These are phyloP conservation scores for Gossypium anomalum DNA, from an alignment of 345 rosid species.

Conservation along the genomic window DNA sequence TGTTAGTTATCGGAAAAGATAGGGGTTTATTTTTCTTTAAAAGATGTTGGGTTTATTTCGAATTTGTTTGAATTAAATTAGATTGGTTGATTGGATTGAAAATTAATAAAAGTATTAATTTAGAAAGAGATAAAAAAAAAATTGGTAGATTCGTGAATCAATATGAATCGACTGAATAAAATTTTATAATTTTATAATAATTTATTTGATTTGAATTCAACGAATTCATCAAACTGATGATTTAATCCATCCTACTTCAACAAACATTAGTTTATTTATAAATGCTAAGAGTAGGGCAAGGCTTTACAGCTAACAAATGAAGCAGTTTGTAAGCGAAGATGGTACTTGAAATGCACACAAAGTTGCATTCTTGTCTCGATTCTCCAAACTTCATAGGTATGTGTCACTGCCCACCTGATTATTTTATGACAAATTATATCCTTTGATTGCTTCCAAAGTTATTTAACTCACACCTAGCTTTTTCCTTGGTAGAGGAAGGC, in stretches of 20 bases:
- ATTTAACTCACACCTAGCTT: background rate
- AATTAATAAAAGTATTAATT: no score
- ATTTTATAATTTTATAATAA: no score
- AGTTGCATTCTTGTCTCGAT: slow-evolving; percentile 18
- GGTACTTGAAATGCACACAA: slow-evolving; percentile 23
- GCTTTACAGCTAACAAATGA: slow-evolving; percentile 2
- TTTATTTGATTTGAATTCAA: no score
- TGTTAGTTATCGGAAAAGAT: no score
- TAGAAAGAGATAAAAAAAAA: no score
- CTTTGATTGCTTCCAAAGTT: slow-evolving; percentile 18
- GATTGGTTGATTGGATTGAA: fast-evolving
- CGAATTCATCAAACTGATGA: no score
- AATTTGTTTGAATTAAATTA: no score
- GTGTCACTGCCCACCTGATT: background rate
- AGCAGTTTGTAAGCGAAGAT: background rate
- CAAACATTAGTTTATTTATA: background rate
- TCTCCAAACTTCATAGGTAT: background rate
- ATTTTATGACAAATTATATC: background rate
- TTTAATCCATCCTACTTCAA: no score
- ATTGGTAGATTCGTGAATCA: fast-evolving
- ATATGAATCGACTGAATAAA: no score
- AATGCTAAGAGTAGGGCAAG: background rate
- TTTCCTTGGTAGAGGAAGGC: background rate
- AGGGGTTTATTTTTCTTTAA: no score
- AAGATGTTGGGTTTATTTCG: no score